These are phyloP conservation scores for Radiomyces spectabilis DNA, from an alignment of 192 early-diverging fungal species.

Conservation along the genomic window DNA sequence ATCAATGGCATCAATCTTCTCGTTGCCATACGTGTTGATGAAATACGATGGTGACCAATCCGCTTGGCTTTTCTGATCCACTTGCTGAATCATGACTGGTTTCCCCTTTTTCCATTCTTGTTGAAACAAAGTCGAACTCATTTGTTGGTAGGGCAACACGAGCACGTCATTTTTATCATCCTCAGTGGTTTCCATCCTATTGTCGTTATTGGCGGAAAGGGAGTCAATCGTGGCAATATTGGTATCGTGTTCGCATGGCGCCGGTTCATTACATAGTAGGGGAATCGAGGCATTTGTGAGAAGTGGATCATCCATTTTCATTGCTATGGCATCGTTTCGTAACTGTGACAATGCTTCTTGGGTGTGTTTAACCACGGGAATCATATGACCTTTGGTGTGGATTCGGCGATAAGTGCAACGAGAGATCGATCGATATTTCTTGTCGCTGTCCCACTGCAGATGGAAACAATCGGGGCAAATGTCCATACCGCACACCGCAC, in stretches of 20 bases:
- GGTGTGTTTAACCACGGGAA: neutral
- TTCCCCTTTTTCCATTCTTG: neutral
- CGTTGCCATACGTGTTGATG: neutral
- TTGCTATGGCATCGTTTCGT: neutral
- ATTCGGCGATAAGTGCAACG: neutral
- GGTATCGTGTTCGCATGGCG: neutral
- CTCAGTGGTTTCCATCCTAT: neutral
- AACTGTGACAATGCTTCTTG: neutral
- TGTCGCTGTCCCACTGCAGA: neutral
- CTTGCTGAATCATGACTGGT: neutral
- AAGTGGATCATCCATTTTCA: neutral
- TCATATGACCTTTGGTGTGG: neutral
- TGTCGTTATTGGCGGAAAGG: neutral
- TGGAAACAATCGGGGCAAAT: neutral
- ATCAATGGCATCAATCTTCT: neutral
- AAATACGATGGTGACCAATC: neutral
- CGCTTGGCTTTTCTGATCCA: neutral
- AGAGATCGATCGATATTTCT: neutral
- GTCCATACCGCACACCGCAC: neutral
- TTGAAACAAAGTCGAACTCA: neutral
- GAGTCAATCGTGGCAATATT: neutral
- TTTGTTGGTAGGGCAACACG: neutral
- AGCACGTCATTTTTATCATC: neutral
- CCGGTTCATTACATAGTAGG: neutral
- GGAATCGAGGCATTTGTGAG: neutral